A percentile compares a stretch with the other conserved stretches of the same genome.
Conservation (phyloP, 352 stramenopile species). For the Globisporangium echinulatum region DNA sequence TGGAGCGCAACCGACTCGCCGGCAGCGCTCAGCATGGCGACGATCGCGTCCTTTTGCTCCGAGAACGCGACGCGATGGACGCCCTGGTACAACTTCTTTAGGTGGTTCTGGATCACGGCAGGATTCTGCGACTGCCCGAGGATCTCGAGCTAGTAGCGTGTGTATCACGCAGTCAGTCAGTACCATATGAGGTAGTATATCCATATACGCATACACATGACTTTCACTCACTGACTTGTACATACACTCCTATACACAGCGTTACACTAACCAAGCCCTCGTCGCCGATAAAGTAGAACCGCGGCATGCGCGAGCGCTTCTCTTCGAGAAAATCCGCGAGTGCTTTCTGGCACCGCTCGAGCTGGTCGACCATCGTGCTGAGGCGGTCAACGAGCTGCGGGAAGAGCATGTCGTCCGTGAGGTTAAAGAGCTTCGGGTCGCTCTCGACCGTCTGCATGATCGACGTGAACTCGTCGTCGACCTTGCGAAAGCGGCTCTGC, state of each 20-base stretch:
- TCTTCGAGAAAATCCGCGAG: conserved; percentile 93
- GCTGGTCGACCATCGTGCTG: conserved; percentile 86
- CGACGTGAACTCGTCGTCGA: conserved; percentile 92
- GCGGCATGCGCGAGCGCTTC: conserved; percentile 90
- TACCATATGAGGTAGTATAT: too few relatives aligned
- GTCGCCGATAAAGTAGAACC: conserved; percentile 97
- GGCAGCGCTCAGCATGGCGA: conserved; percentile 80
- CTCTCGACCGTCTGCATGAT: conserved; percentile 88
- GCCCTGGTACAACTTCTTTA: conserved; percentile 96
- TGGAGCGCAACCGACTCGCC: conserved; percentile 84
- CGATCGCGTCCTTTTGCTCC: conserved; percentile 71
- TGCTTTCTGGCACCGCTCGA: conserved; percentile 93
- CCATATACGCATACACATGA: too few relatives aligned
- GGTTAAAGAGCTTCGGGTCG: conserved; percentile 90
- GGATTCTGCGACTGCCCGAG: conserved; percentile 91
- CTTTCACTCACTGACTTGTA: too few relatives aligned
- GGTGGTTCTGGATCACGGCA: conserved; percentile 90
- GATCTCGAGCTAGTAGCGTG: conserved; percentile 74
- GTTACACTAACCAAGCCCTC: conserved; percentile 70
- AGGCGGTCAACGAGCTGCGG: conserved; percentile 80
- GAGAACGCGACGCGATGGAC: conserved; percentile 91
- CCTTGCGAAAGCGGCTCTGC: conserved; percentile 83
- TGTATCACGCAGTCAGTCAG: too few relatives aligned
- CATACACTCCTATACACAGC: too few relatives aligned
- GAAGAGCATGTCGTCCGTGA: conserved; percentile 89